Percentiles rank a stretch among this genome's conserved stretches.
These are phyloP conservation scores for Apophysomyces variabilis DNA, from an alignment of 371 early-diverging fungal genomes.

Conservation along the genomic window DNA sequence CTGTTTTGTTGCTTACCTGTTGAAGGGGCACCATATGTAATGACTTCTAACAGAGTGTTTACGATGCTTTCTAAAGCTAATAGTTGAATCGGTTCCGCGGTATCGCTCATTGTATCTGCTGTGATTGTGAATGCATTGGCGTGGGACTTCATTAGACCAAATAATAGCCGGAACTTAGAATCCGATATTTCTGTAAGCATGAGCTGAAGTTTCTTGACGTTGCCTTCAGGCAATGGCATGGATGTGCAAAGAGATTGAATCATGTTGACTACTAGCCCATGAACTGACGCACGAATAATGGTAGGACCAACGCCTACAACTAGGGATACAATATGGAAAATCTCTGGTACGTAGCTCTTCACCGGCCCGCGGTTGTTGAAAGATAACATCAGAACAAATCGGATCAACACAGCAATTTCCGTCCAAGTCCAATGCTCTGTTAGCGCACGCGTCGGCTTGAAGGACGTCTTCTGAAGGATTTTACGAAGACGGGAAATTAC, in stretches of 20 bases:
- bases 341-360: constrained; percentile 78
- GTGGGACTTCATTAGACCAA: constrained; percentile 72
- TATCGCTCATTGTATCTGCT: constrained; percentile 63
- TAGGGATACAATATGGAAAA: constrained; percentile 80
- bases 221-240: constrained; percentile 58
- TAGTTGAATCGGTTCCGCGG: constrained; percentile 67
- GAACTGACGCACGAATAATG: constrained; percentile 80
- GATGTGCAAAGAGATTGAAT: constrained; percentile 83
- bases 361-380: constrained; percentile 76
- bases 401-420: constrained; percentile 81
- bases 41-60: constrained; percentile 72
- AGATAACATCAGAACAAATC: constrained; percentile 86
- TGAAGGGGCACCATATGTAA: constrained; percentile 72
- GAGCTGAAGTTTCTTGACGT: constrained; percentile 55
- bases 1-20: constrained; percentile 47
- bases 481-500: constrained; percentile 75
- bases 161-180: constrained; percentile 72
- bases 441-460: constrained; percentile 67
- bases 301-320: constrained; percentile 83
- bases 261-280: constrained; percentile 87
- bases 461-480: constrained; percentile 65
- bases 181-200: constrained; percentile 70
- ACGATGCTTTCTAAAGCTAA: constrained; percentile 78
- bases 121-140: constrained; percentile 70
- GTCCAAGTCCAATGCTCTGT: constrained; percentile 84